Percentiles rank a stretch among this genome's conserved stretches.
These are phyloP conservation scores for Diatrype stigma DNA, from an alignment of 2,329 filamentous ascomycete species.

Conservation along the genomic window DNA sequence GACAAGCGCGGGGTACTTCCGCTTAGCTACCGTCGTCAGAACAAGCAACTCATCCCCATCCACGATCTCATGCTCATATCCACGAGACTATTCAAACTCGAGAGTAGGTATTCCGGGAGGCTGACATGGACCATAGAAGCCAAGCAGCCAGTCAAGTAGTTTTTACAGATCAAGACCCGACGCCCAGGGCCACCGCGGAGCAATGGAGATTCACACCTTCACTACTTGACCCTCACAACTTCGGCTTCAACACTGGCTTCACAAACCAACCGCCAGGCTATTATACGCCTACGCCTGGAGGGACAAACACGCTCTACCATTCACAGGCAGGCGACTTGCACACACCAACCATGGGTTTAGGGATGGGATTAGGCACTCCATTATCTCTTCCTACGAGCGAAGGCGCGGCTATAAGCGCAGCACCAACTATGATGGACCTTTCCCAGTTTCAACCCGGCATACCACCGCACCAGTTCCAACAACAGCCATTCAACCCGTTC, in stretches of 20 bases:
- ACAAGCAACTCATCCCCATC: conserved; percentile 5
- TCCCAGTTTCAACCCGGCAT: conserved; percentile 57
- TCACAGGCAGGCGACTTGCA: conserved; percentile 82
- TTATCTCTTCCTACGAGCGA: conserved; percentile 72
- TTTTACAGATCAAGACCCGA: conserved; percentile 72
- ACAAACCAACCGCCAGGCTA: conserved; percentile 77
- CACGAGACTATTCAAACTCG: conserved; percentile 4
- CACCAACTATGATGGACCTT: conserved; percentile 59
- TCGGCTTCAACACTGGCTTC: conserved; percentile 70
- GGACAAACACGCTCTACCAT: conserved; percentile 76
- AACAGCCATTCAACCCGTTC: conserved; percentile 69
- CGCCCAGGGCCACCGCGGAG: conserved; percentile 74
- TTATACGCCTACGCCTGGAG: conserved; percentile 83
- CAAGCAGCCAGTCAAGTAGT: conserved; percentile 36
- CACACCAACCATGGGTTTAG: conserved; percentile 70
- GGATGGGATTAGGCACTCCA: conserved; percentile 75
- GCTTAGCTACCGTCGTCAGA: neutral
- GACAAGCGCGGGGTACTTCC: conserved; percentile 23
- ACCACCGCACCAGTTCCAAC: conserved; percentile 57
- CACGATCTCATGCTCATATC: conserved; percentile 5
- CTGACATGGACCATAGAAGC: conserved; percentile 44
- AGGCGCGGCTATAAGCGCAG: conserved; percentile 58
- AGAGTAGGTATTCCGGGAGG: neutral
- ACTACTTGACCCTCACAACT: conserved; percentile 79
- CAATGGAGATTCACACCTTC: conserved; percentile 87